Conservation (phyloP, 2,329 filamentous ascomycete genomes). For the Macrophomina tecta region DNA sequence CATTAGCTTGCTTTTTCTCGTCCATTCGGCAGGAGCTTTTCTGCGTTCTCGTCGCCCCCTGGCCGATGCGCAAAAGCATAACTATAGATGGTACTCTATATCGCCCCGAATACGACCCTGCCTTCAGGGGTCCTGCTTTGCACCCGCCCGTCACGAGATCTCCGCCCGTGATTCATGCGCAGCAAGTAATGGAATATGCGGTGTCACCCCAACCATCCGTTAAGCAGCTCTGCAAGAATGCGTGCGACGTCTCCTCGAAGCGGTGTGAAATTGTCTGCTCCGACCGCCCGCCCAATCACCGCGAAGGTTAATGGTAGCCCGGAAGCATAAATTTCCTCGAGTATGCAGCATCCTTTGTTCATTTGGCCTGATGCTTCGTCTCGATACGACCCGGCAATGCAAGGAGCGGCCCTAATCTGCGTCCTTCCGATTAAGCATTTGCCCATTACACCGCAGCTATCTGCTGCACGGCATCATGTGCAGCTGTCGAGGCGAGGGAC, state of each 20-base stretch:
- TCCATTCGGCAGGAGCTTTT: constrained; percentile 7
- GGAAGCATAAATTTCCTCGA: constrained; percentile 19
- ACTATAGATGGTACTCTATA: constrained; percentile 20
- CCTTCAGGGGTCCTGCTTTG: constrained; percentile 1
- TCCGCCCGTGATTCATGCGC: constrained; percentile 23
- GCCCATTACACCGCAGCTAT: neutral
- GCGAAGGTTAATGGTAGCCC: constrained; percentile 14
- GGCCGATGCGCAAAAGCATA: constrained; percentile 21
- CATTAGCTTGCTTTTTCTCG: constrained; percentile 3
- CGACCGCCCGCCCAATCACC: neutral
- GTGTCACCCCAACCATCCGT: constrained; percentile 21
- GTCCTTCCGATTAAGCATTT: constrained; percentile 14
- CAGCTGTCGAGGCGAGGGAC: constrained; percentile 20
- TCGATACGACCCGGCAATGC: constrained; percentile 15
- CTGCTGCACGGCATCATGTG: constrained; percentile 19
- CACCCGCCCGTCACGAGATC: constrained; percentile 20
- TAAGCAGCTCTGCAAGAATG: constrained; percentile 20
- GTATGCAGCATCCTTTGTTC: constrained; percentile 20
- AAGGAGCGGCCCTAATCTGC: constrained; percentile 12
- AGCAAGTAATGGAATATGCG: constrained; percentile 16
- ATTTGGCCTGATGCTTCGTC: neutral
- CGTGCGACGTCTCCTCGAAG: constrained; percentile 1
- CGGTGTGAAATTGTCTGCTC: constrained; percentile 13
- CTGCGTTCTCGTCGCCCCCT: constrained; percentile 12
- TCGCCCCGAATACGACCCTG: constrained; percentile 24